Base-by-base conservation (phyloP, 495 filamentous ascomycete species). In the Bacidia rubella region DNA sequence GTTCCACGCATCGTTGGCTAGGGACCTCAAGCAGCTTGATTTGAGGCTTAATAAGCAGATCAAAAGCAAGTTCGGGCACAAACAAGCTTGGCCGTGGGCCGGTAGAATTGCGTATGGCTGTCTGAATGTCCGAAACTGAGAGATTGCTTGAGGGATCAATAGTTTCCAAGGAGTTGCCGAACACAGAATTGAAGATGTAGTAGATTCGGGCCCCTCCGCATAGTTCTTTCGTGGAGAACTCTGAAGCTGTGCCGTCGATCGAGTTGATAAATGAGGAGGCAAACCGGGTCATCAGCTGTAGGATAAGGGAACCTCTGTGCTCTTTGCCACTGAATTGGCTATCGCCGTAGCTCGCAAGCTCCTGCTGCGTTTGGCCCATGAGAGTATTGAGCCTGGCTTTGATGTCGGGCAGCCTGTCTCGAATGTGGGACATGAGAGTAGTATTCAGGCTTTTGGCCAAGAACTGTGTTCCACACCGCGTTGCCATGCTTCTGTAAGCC, bases 141-240 rank as follows among this genome's bases (percentile, higher is more conserved):
- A 99, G 80, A 62, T 97, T 97, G 19, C 82, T 83, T 0, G 89
- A 97, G 4, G 92, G 92, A 60, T 97, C 90, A 55, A 99, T 94
- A 5, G 87, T 84, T 65, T 97, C 93, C 22, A 99, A 70, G 10
- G 90, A 94, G 67, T 93, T 95, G 45, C 92, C 93, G 67, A 97
- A 99, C 12, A 99, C 93, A 38, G 90, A 95, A 66, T 99, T 99
- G 74, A 99, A 99, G 49, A 99, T 97, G 67, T 99, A 99, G 68
- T 99, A 99, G 55, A 99, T 96, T 22, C 92, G 79, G 17, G 92
- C 92, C 54, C 92, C 92, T 58, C 92, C 92, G 61, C 92, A 95
- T 2, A 99, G 82, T 62, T 99, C 92, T 66, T 97, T 97, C 5
- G 92, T 99, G 7, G 93, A 96, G 54, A 99, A 97, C 62, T 99